These are phyloP conservation scores for Vigna reflexopilosa DNA, from an alignment of 306 rosid genomes.

Conservation along the genomic window DNA sequence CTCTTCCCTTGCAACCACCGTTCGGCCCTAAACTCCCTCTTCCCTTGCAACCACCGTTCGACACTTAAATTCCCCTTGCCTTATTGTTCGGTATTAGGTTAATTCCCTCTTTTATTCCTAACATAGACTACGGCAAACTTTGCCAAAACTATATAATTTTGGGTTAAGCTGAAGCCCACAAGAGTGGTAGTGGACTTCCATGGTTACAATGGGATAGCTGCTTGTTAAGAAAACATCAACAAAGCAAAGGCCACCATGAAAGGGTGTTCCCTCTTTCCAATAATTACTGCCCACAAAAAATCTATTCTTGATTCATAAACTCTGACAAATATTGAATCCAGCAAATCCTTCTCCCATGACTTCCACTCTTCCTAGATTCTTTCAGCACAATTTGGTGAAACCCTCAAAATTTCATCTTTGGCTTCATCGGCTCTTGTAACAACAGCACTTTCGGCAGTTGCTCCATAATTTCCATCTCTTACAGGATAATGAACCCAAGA, in stretches of 20 bases:
- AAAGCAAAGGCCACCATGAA: constrained; percentile 91
- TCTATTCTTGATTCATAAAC: constrained; percentile 86
- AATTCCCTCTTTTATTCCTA: too few species aligned
- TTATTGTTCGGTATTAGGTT: too few species aligned
- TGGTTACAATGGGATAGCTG: constrained; percentile 70
- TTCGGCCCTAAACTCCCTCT: too few species aligned
- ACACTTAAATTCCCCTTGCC: too few species aligned
- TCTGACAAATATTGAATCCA: constrained; percentile 77
- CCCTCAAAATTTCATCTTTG: constrained; percentile 59
- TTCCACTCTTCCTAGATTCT: constrained; percentile 89
- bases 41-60: too few species aligned
- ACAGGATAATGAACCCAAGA: constrained; percentile 51
- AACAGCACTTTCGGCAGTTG: constrained; percentile 42
- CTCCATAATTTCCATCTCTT: constrained; percentile 36
- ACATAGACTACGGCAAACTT: constrained; percentile 76
- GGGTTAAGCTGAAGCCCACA: constrained; percentile 86
- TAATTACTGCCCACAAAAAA: constrained; percentile 86
- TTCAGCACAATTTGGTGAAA: constrained; percentile 67
- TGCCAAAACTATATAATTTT: constrained; percentile 79
- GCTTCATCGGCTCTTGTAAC: constrained; percentile 48
- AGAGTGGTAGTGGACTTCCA: constrained; percentile 75
- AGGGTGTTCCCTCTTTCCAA: constrained; percentile 96
- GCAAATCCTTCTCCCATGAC: constrained; percentile 8
- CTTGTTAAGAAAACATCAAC: constrained; percentile 83
- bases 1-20: too few species aligned